These are phyloP conservation scores for Pterulicium gracile DNA, from an alignment of 1,284 basidiomycete genomes.

Conservation along the genomic window DNA sequence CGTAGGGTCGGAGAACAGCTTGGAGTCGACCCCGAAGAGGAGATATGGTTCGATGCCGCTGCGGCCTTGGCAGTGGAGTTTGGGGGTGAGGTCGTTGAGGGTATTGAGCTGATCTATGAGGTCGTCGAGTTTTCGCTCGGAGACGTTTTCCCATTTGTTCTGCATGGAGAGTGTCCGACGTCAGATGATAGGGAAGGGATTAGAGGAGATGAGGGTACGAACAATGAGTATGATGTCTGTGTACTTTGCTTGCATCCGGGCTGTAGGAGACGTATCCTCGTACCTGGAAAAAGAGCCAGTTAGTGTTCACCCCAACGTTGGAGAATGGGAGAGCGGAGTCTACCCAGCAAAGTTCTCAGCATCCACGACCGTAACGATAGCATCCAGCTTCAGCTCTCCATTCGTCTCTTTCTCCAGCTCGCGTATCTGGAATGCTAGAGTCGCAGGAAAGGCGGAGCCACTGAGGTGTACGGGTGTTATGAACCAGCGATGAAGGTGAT, in stretches of 20 bases:
- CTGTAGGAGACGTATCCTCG: constrained; percentile 81
- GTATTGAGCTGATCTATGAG: constrained; percentile 83
- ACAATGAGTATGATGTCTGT: constrained; percentile 82
- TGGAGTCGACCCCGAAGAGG: constrained; percentile 78
- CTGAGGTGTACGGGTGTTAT: no score
- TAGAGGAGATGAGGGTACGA: constrained; percentile 21
- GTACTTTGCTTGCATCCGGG: constrained; percentile 89
- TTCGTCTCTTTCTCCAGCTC: constrained; percentile 72
- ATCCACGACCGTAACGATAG: constrained; percentile 83
- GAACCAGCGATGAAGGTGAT: neutral
- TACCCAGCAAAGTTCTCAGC: constrained; percentile 81
- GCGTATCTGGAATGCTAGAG: constrained; percentile 84
- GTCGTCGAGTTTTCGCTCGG: constrained; percentile 66
- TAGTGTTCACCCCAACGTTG: no score
- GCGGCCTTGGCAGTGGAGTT: constrained; percentile 58
- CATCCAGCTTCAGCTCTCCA: constrained; percentile 73
- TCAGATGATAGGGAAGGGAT: no score
- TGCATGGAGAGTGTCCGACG: no score
- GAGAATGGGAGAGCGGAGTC: no score
- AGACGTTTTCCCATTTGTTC: constrained; percentile 83
- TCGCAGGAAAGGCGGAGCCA: constrained; percentile 84
- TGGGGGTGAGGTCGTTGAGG: constrained; percentile 81
- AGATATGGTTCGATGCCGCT: constrained; percentile 62
- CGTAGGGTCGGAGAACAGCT: constrained; percentile 48
- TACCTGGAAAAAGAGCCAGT: no score